Conservation (phyloP, 192 early-diverging fungal species). For the Coemansia sp. region DNA sequence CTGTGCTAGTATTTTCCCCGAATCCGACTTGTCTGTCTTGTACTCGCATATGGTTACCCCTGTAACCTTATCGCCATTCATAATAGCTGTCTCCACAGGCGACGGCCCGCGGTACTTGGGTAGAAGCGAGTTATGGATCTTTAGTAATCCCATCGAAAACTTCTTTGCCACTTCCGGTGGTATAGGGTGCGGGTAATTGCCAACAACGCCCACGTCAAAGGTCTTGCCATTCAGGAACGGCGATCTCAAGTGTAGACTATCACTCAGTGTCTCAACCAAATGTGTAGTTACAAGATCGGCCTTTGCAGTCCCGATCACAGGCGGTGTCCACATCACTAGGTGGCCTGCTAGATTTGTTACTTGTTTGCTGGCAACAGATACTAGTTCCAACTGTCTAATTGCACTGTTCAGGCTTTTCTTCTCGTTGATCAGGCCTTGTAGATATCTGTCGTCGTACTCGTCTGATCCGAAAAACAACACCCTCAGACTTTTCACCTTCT, state of each 20-base stretch:
- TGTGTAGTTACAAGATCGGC: not conserved
- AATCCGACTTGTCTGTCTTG: constrained; percentile 67
- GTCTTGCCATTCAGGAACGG: not conserved
- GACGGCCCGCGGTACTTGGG: constrained; percentile 86
- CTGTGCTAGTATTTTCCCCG: constrained; percentile 77
- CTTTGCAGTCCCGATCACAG: not conserved
- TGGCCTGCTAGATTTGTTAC: not conserved
- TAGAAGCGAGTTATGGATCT: constrained; percentile 88
- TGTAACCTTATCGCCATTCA: constrained; percentile 70
- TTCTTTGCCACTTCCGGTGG: constrained; percentile 60
- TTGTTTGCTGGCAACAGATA: constrained; percentile 1
- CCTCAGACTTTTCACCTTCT: constrained; percentile 2
- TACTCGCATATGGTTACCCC: constrained; percentile 88
- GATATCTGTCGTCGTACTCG: constrained; percentile 68
- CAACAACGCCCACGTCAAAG: constrained; percentile 84
- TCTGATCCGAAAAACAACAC: constrained; percentile 88
- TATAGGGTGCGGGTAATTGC: constrained; percentile 87
- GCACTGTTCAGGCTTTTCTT: constrained; percentile 24
- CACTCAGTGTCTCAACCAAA: not conserved
- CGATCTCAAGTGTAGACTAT: not conserved
- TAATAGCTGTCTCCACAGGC: constrained; percentile 78
- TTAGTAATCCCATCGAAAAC: constrained; percentile 67
- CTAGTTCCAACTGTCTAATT: constrained; percentile 14
- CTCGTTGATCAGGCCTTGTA: constrained; percentile 60
- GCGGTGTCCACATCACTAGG: not conserved